Conservation (phyloP, 495 filamentous ascomycete genomes). For the Aspergillus nidulans region DNA sequence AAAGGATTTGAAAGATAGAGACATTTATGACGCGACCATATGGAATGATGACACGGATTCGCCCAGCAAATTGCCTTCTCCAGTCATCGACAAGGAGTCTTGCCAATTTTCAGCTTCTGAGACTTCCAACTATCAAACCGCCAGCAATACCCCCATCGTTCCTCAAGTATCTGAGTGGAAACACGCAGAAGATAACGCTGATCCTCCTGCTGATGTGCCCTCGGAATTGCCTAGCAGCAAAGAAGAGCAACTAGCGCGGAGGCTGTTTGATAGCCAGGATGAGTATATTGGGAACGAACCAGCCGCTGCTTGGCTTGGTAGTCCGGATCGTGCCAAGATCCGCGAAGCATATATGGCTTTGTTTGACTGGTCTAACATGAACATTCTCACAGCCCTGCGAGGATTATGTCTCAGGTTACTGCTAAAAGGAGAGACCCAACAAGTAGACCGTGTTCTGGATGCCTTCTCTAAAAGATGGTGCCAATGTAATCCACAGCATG, state of each 20-base stretch:
- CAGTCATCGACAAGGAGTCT: conserved; percentile 38
- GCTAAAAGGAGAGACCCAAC: conserved; percentile 89
- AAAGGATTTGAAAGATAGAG: conserved; percentile 18
- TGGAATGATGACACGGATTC: conserved; percentile 33
- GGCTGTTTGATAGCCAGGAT: conserved; percentile 83
- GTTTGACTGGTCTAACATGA: conserved; percentile 79
- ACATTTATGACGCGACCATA: conserved; percentile 30
- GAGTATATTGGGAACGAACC: conserved; percentile 68
- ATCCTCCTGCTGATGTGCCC: conserved; percentile 22
- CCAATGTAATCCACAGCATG: conserved; percentile 88
- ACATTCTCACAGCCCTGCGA: conserved; percentile 75
- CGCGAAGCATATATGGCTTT: conserved; percentile 86
- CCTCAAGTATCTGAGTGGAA: conserved; percentile 26
- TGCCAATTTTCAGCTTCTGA: conserved; percentile 36
- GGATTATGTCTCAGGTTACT: conserved; percentile 78
- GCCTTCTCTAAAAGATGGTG: conserved; percentile 88
- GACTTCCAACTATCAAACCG: conserved; percentile 45
- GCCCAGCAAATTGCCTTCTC: conserved; percentile 32
- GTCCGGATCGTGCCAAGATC: conserved; percentile 58
- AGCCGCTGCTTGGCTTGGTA: conserved; percentile 87
- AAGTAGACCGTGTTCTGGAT: conserved; percentile 90
- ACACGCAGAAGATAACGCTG: conserved; percentile 14
- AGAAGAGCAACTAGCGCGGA: conserved; percentile 69
- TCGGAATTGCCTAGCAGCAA: conserved; percentile 44
- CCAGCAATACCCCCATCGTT: conserved; percentile 38